A percentile compares a stretch with the other conserved stretches of the same genome.
Evolutionary conservation across 1,139 yeast genomes (phyloP).

Genomic region (Magnusiomyces ingens): DNA sequence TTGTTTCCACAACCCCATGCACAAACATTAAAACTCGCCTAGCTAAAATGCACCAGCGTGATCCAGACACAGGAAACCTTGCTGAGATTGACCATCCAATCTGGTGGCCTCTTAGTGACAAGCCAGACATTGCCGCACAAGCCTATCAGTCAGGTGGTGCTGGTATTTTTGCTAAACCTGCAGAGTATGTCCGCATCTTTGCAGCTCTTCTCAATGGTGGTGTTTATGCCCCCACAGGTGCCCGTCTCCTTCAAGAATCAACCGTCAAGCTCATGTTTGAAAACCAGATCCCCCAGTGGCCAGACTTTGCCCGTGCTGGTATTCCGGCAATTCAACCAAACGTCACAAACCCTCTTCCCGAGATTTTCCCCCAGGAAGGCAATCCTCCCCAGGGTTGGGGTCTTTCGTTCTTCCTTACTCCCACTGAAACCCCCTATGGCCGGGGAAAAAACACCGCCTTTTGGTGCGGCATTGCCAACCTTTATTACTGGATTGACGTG

Average conservation of each 20-base stretch:
- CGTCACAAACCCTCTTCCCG: constrained; percentile 19
- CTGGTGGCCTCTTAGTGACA: constrained; percentile 9
- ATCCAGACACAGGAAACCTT: constrained; percentile 6
- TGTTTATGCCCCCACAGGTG: constrained; percentile 26
- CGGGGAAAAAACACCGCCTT: constrained; percentile 34
- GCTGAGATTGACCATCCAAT: constrained; percentile 12
- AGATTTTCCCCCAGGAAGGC: constrained; percentile 20
- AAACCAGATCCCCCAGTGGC: constrained; percentile 23
- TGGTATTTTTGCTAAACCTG: constrained; percentile 41
- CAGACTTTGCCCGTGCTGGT: constrained; percentile 19
- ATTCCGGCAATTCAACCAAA: constrained; percentile 19
- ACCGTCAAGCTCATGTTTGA: constrained; percentile 22
- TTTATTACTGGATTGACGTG: constrained; percentile 43
- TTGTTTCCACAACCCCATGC: constrained; percentile 33
- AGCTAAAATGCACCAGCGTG: constrained; percentile 13
- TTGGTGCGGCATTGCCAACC: constrained; percentile 45
- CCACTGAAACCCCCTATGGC: constrained; percentile 34
- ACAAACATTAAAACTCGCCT: constrained; percentile 6
- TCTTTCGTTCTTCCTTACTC: constrained; percentile 17
- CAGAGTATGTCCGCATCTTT: constrained; percentile 40
- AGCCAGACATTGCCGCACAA: constrained; percentile 6
- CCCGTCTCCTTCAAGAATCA: constrained; percentile 28
- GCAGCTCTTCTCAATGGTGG: constrained; percentile 44
- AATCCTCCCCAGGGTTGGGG: constrained; percentile 26
- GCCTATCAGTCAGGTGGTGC: constrained; percentile 39